These are phyloP conservation scores for Phytophthora rubi DNA, from an alignment of 352 stramenopile genomes.

Conservation along the genomic window DNA sequence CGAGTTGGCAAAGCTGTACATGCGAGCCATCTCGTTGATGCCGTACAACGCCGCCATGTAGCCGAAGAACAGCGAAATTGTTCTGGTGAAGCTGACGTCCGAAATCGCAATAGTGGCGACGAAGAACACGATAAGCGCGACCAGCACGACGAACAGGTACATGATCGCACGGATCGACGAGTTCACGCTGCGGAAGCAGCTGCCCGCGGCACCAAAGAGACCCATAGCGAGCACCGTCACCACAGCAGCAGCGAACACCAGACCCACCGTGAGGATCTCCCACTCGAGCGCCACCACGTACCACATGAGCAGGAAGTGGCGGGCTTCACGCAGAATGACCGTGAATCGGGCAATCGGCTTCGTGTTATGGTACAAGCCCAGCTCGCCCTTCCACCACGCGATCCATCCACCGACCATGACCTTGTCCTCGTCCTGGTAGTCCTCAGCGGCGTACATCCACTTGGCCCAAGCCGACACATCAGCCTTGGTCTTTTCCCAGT, in stretches of 20 bases:
- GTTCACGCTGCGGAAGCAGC: slow-evolving; percentile 40
- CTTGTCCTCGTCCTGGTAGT: slow-evolving; percentile 69
- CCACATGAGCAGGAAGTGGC: slow-evolving; percentile 87
- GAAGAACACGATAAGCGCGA: slow-evolving; percentile 56
- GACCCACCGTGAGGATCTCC: slow-evolving; percentile 52
- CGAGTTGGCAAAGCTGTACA: slow-evolving; percentile 80
- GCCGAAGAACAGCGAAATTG: slow-evolving; percentile 80
- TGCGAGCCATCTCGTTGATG: slow-evolving; percentile 86
- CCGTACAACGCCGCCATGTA: slow-evolving; percentile 81
- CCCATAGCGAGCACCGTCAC: slow-evolving; percentile 67
- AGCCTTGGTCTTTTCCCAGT: slow-evolving; percentile 87
- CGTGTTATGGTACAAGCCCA: slow-evolving; percentile 77
- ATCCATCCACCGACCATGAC: slow-evolving; percentile 81
- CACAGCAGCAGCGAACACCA: slow-evolving; percentile 65
- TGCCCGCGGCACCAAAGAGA: slow-evolving; percentile 43
- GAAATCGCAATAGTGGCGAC: slow-evolving; percentile 50
- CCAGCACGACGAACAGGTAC: slow-evolving; percentile 55
- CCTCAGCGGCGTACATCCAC: slow-evolving; percentile 84
- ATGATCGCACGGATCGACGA: slow-evolving; percentile 54
- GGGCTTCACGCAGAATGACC: slow-evolving; percentile 76
- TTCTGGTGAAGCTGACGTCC: slow-evolving; percentile 38
- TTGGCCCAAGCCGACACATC: slow-evolving; percentile 75
- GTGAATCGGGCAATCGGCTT: slow-evolving; percentile 73
- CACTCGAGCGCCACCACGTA: slow-evolving; percentile 83
- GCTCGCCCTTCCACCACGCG: slow-evolving; percentile 83